phyloP scores from a whole-genome alignment of 2,329 filamentous ascomycete genomes.

The Lachnellula arida region DNA sequence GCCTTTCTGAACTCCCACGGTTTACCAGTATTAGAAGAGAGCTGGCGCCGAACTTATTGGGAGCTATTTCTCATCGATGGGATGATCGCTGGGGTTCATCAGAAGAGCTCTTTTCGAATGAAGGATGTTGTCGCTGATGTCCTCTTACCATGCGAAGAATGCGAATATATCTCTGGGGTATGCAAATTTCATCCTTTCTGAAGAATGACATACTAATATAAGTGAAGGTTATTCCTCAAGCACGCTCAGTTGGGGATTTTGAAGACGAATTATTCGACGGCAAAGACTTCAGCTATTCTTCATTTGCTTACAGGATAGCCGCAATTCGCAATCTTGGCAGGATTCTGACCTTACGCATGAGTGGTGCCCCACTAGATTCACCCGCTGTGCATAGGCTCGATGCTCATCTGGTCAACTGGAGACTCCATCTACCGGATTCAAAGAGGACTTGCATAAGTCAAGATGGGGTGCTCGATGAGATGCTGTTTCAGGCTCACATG shows the following conservation, averaged over 20 bases:
- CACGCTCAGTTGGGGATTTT: constrained; percentile 67
- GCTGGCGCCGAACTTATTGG: constrained; percentile 88
- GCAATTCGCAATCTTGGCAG: constrained; percentile 72
- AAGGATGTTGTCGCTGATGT: constrained; percentile 64
- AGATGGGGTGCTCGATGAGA: constrained; percentile 72
- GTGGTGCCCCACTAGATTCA: constrained; percentile 48
- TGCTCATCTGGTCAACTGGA: constrained; percentile 63
- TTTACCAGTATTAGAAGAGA: constrained; percentile 69
- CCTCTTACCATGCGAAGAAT: constrained; percentile 74
- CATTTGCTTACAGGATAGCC: constrained; percentile 78
- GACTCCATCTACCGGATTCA: constrained; percentile 65
- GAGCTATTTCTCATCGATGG: constrained; percentile 62
- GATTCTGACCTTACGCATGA: constrained; percentile 54
- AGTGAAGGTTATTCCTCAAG: constrained; percentile 51
- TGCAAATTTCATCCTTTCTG: background rate
- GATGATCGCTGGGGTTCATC: constrained; percentile 75
- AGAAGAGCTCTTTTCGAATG: constrained; percentile 62
- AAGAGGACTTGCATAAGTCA: constrained; percentile 66
- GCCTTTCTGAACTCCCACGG: constrained; percentile 58
- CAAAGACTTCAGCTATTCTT: constrained; percentile 68
- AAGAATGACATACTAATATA: constrained; percentile 29
- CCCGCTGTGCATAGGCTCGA: constrained; percentile 51
- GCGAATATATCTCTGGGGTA: constrained; percentile 16
- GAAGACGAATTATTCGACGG: constrained; percentile 61
- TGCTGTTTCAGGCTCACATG: constrained; percentile 88